Evolutionary conservation across 2,329 filamentous ascomycete species (phyloP), one percentile per base, ranked within the genome.

Genomic region (Cytospora piceae): DNA sequence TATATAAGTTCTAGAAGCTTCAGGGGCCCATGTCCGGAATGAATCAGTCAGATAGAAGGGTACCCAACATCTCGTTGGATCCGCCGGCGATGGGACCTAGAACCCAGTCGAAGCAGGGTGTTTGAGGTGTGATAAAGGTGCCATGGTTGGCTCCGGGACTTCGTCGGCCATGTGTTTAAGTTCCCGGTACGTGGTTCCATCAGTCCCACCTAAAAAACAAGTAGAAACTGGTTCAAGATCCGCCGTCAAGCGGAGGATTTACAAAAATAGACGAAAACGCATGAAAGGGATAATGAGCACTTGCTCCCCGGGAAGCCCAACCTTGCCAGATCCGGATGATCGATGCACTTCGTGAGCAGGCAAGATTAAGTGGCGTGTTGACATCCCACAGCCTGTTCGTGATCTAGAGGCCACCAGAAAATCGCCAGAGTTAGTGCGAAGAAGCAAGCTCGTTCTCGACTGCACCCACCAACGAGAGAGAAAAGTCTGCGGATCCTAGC

Each of bases 21-120:
- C 22, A n/a, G 24, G 55, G 59, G 22, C 24, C 34, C 29, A 27
- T 34, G 29, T 31, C 24, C 24, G 58, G 39, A 42, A 24, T 57
- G 52, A 32, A 58, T 32, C 52, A 57, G 52, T 24, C 15, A 15
- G 20, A 53, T 61, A 49, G 34, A 31, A 37, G 37, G 53, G 58
- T n/a, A 39, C 61, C 60, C 42, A 51, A 42, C 53, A 42, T 46
- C 53, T 51, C 39, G 34, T 57, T 37, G 53, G 60, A 22, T 34
- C 42, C 49, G 53, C 56, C 39, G 29, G 34, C 8, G n/a, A 42
- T 42, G 53, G 29, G 65, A 58, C 58, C 56, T 57, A 64, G 52
- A 61, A 61, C 20, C 61, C 61, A 53, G 27, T 31, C 20, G 14
- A 31, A 15, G 54, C 65, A 67, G 32, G 65, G 65, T 60, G 32